These are phyloP conservation scores for Chrysochromulina parva DNA, from an alignment of 78 protist genomes.

Conservation along the genomic window DNA sequence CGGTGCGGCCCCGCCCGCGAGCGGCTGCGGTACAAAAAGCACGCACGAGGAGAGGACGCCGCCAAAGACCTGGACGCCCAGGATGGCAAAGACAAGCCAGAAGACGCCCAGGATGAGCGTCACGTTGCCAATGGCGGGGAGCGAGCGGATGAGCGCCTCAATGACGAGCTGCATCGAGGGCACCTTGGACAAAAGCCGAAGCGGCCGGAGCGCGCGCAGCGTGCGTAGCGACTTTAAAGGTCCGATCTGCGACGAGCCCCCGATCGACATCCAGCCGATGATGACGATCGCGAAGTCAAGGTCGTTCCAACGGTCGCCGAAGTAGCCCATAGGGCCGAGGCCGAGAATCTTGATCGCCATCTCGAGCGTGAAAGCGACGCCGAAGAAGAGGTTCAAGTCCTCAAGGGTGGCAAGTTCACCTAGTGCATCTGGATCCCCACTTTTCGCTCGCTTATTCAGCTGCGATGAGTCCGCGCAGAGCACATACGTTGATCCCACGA, in stretches of 20 bases:
- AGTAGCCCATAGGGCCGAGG: background rate
- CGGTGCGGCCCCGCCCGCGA: background rate
- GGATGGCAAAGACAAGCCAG: background rate
- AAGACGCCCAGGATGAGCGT: background rate
- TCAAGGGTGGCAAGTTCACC: no score
- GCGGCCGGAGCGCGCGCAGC: background rate
- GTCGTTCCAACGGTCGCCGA: conserved; percentile 1
- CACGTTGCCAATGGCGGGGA: background rate
- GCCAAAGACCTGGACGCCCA: background rate
- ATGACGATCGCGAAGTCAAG: background rate
- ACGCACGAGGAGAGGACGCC: background rate
- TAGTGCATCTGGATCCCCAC: no score
- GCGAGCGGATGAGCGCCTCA: background rate
- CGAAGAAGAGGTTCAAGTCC: background rate
- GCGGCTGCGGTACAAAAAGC: background rate
- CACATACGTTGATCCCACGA: no score
- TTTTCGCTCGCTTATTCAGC: no score
- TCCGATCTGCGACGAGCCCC: background rate
- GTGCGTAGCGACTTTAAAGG: background rate
- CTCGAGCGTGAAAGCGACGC: background rate
- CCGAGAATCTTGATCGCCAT: background rate
- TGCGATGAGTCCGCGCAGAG: no score
- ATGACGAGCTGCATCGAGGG: background rate
- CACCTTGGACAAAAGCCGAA: background rate
- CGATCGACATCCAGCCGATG: background rate